Base-by-base conservation (phyloP, 2,329 filamentous ascomycete species). In the Geosmithia putterillii region DNA sequence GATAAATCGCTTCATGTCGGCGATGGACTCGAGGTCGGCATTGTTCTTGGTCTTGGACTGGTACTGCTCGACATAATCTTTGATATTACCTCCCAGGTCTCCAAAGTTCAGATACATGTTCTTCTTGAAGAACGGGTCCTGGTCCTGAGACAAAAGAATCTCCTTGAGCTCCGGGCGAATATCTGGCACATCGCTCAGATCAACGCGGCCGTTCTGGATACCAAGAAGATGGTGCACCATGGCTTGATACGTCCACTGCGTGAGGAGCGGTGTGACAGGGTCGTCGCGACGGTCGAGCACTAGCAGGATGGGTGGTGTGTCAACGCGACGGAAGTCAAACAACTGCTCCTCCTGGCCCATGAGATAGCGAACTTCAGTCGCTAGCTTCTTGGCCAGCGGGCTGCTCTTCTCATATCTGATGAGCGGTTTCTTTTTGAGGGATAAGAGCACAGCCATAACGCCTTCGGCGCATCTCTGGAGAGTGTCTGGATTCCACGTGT, bases 41-140 rank as follows among this genome's bases (percentile, higher is more conserved):
- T 82, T 95, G 54, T 83, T 95, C 57, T 96, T 90, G n/a, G 90
- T 95, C 60, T 94, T 95, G 12, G 85, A 87, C 54, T 96, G 92
- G 57, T 96, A 98, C 58, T 96, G 92, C 57, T 95, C 89, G 44
- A 98, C 92, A 54, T 98, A 98, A 45, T 95, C 89, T 61, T 96
- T 96, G 58, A 95, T 95, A 52, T 94, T 95, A 36, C 90, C 85
- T 10, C 92, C 89, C 6, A 98, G 73, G 52, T 96, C 89, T 44
- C 90, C 89, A 61, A 96, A 98, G 59, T 96, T 96, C 54, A 95
- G 76, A 53, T 89, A 96, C 89, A 96, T 96, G 62, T 96, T 96
- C 68, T 95, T 95, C 64, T 74, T 95, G 69, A 98, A 98, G 66
- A 98, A 98, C 0, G 92, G 89, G 56, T 98, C 92, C 62, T 98